Conservation (phyloP, 139 green algal species). For the Tetradesmus lagerheimii region DNA sequence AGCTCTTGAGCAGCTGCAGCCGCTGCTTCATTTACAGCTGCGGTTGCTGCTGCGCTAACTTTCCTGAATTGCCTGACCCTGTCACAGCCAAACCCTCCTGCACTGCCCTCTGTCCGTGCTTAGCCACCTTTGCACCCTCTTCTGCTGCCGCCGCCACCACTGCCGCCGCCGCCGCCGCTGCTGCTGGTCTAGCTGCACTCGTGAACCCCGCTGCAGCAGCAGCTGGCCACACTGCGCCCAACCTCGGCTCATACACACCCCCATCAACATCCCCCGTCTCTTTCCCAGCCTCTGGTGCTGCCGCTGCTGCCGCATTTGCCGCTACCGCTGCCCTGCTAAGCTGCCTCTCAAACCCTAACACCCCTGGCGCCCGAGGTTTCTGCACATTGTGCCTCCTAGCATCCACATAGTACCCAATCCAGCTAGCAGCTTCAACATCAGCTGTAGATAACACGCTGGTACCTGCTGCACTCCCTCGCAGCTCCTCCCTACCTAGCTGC, state of each 20-base stretch:
- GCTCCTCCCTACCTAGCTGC: not conserved
- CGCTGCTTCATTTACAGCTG: not conserved
- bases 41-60: not conserved
- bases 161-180: not conserved
- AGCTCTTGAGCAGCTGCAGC: conserved; percentile 25
- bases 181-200: not conserved
- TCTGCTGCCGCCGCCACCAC: conserved; percentile 4
- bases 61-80: too few relatives aligned
- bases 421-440: conserved; percentile 29
- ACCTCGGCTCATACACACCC: conserved; percentile 11
- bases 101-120: too few relatives aligned
- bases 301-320: conserved; percentile 16
- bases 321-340: not conserved
- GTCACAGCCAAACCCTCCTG: not conserved
- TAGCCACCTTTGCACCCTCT: not conserved
- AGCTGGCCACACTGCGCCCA: conserved; percentile 10
- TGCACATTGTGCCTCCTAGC: not conserved
- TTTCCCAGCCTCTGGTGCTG: not conserved
- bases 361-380: not conserved
- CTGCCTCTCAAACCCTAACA: conserved; percentile 24
- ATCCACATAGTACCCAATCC: not conserved
- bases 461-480: conserved; percentile 5
- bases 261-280: conserved; percentile 33
- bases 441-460: not conserved
- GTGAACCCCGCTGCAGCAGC: conserved; percentile 8